phyloP scores from a whole-genome alignment of 768 basidiomycete genomes.

The Leccinum olivaceopallidum region DNA sequence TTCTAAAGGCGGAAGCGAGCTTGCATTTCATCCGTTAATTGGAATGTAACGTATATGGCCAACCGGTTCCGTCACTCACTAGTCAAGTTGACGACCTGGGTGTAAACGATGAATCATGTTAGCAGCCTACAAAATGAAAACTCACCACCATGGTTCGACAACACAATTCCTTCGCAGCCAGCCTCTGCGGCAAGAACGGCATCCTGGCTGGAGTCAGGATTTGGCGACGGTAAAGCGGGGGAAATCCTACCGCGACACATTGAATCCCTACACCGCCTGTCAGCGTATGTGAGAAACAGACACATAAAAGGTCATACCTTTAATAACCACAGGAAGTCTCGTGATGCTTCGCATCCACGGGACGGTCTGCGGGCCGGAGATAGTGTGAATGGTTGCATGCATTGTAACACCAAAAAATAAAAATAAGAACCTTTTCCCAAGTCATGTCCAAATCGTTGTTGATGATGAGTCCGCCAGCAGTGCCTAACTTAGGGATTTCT shows the following conservation, averaged over 20 bases:
- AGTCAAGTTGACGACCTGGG: constrained; percentile 75
- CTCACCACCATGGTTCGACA: constrained; percentile 90
- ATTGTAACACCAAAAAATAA: constrained; percentile 4
- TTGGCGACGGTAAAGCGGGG: not conserved
- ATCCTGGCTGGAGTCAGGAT: constrained; percentile 51
- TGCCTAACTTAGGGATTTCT: constrained; percentile 50
- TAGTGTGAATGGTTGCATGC: not conserved
- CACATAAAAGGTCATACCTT: constrained; percentile 44
- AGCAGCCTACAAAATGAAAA: not conserved
- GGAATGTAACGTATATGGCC: not conserved
- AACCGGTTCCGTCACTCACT: constrained; percentile 42
- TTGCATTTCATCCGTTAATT: constrained; percentile 30
- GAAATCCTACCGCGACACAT: constrained; percentile 56
- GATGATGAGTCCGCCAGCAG: constrained; percentile 64
- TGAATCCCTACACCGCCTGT: constrained; percentile 55
- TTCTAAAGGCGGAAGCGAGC: constrained; percentile 76
- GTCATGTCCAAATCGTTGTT: constrained; percentile 77
- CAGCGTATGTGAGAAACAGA: constrained; percentile 1
- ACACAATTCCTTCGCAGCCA: constrained; percentile 83
- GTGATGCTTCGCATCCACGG: constrained; percentile 75
- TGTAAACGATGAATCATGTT: constrained; percentile 4
- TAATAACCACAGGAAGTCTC: constrained; percentile 69
- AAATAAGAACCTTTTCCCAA: constrained; percentile 57
- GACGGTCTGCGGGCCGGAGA: constrained; percentile 51
- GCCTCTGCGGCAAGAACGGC: constrained; percentile 81